phyloP scores from a whole-genome alignment of 768 basidiomycete species.

The Hypholoma sublateritium region DNA sequence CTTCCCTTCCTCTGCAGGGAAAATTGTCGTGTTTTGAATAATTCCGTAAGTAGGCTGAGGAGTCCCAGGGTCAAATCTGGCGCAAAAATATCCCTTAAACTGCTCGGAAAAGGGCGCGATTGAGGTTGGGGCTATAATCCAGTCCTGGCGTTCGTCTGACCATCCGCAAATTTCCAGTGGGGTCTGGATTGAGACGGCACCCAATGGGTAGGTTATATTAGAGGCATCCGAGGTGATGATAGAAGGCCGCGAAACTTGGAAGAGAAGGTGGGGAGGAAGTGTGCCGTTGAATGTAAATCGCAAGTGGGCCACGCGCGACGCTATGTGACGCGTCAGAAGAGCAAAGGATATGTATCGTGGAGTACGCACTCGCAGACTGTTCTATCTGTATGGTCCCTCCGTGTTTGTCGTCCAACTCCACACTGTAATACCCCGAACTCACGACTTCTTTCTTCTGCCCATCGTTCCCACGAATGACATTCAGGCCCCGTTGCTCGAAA shows the following conservation, averaged over 20 bases:
- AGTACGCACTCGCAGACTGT: slow-evolving; percentile 60
- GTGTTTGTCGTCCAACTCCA: slow-evolving; percentile 51
- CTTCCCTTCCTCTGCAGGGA: slow-evolving; percentile 17
- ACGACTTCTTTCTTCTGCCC: slow-evolving; percentile 52
- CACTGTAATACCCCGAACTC: slow-evolving; percentile 55
- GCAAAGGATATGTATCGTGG: neutral
- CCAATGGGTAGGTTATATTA: slow-evolving; percentile 53
- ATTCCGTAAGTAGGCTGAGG: slow-evolving; percentile 37
- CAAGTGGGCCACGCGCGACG: slow-evolving; percentile 74
- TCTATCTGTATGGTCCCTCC: slow-evolving; percentile 55
- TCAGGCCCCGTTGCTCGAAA: slow-evolving; percentile 61
- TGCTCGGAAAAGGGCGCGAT: slow-evolving; percentile 31
- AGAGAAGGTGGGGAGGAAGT: slow-evolving; percentile 46
- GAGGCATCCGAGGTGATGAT: slow-evolving; percentile 52
- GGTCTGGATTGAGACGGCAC: slow-evolving; percentile 42
- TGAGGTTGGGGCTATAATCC: slow-evolving; percentile 60
- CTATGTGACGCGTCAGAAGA: slow-evolving; percentile 31
- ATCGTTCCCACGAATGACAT: slow-evolving; percentile 29
- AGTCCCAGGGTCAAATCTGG: slow-evolving; percentile 53
- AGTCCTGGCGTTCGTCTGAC: slow-evolving; percentile 71
- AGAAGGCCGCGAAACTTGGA: slow-evolving; percentile 67
- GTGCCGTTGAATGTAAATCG: slow-evolving; percentile 59
- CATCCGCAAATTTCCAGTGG: slow-evolving; percentile 46
- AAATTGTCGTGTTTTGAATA: slow-evolving; percentile 42
- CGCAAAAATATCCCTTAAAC: slow-evolving; percentile 62